phyloP scores from a whole-genome alignment of 106 monocot species.

The Platanthera zijinensis region DNA sequence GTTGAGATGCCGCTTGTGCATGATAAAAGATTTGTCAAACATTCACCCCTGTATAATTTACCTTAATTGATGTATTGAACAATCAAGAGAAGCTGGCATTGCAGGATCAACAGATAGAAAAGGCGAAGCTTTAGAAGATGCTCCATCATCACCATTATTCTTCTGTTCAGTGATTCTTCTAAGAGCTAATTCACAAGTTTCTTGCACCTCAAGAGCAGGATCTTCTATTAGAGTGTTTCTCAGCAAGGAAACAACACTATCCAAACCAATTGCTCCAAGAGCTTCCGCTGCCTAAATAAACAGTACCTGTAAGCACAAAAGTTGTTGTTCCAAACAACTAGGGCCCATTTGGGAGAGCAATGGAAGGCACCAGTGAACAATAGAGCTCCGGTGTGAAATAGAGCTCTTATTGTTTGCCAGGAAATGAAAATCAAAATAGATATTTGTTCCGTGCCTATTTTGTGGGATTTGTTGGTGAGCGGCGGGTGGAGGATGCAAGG shows the following conservation, averaged over 20 bases:
- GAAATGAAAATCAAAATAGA: too few relatives aligned
- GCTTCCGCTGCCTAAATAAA: conserved; percentile 80
- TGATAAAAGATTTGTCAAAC: background rate
- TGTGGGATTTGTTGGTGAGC: too few relatives aligned
- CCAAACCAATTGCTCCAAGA: conserved; percentile 81
- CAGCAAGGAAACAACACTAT: conserved; percentile 37
- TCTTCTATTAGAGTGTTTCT: conserved; percentile 51
- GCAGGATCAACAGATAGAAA: conserved; percentile 96
- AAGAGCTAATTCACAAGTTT: conserved; percentile 91
- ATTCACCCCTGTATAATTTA: conserved; percentile 6
- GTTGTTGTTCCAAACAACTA: too few relatives aligned
- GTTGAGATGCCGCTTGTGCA: background rate
- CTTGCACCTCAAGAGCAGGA: conserved; percentile 84
- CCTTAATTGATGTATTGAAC: conserved; percentile 69
- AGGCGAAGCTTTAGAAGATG: conserved; percentile 25
- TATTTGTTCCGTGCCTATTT: too few relatives aligned
- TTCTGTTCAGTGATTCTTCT: conserved; percentile 62
- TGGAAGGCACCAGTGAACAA: too few relatives aligned
- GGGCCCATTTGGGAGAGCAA: too few relatives aligned
- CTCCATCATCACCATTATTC: conserved; percentile 20
- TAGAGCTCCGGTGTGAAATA: too few relatives aligned
- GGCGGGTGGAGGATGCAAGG: too few relatives aligned
- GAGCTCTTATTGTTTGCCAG: too few relatives aligned
- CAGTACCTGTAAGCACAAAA: too few relatives aligned
- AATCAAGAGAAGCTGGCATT: conserved; percentile 40